These are phyloP conservation scores for Mallotus repandus DNA, from an alignment of 441 rosid genomes.

Conservation along the genomic window DNA sequence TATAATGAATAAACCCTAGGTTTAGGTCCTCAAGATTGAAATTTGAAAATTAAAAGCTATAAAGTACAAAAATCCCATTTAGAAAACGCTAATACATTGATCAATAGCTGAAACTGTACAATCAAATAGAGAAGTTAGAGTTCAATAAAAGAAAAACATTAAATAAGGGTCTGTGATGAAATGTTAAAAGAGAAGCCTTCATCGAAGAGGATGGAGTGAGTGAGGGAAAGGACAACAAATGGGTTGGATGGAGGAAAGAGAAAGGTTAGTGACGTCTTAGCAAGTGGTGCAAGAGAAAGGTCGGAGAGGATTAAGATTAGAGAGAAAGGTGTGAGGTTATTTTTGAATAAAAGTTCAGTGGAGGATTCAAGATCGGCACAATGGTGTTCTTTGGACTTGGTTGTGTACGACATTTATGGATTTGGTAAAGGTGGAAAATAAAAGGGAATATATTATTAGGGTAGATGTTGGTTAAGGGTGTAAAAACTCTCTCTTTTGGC, in stretches of 20 bases:
- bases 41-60: too few species aligned
- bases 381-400: constrained; percentile 55
- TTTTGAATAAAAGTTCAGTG: constrained; percentile 63
- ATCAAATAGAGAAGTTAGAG: too few species aligned
- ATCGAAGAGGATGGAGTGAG: constrained; percentile 79
- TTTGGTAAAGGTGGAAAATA: constrained; percentile 14
- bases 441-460: too few species aligned
- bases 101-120: too few species aligned
- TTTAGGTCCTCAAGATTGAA: too few species aligned
- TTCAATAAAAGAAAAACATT: too few species aligned
- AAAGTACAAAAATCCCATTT: too few species aligned
- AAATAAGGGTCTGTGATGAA: constrained; percentile 64
- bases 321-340: constrained; percentile 47
- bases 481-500: too few species aligned
- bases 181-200: constrained; percentile 81
- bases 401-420: constrained; percentile 15
- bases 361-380: constrained; percentile 41
- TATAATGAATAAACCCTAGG: too few species aligned
- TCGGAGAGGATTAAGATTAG: constrained; percentile 76
- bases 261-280: constrained; percentile 83
- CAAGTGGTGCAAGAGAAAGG: constrained; percentile 70
- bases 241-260: constrained; percentile 79
- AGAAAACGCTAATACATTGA: too few species aligned
- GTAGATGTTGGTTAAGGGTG: too few species aligned
- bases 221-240: constrained; percentile 57